A percentile compares a stretch with the other conserved stretches of the same genome.
These are phyloP conservation scores for Penicillium concentricum DNA, from an alignment of 2,329 filamentous ascomycete species.

Conservation along the genomic window DNA sequence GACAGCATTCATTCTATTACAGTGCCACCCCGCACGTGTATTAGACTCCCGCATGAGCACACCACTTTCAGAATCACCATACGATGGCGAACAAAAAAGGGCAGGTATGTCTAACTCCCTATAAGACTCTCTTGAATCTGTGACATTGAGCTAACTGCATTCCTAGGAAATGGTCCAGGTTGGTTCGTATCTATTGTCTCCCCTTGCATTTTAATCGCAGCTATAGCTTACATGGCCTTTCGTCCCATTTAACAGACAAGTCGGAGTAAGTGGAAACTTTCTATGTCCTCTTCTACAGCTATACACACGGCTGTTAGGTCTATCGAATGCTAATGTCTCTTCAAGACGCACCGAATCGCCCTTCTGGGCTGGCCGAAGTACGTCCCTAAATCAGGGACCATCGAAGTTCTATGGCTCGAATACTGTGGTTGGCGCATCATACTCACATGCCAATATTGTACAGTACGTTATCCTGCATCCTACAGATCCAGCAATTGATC, in stretches of 20 bases:
- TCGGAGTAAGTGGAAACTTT: constrained; percentile 21
- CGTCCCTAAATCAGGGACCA: constrained; percentile 55
- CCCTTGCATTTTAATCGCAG: constrained; percentile 29
- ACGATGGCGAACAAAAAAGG: constrained; percentile 54
- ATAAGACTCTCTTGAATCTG: background rate
- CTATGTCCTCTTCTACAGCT: background rate
- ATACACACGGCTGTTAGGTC: background rate
- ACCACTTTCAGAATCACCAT: constrained; percentile 12
- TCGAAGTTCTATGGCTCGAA: constrained; percentile 61
- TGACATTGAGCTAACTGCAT: constrained; percentile 13
- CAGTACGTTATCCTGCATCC: constrained; percentile 59
- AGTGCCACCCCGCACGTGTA: constrained; percentile 22
- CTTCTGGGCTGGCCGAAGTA: constrained; percentile 71
- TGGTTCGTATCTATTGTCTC: constrained; percentile 64
- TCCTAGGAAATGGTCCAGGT: constrained; percentile 99
- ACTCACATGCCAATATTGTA: constrained; percentile 93
- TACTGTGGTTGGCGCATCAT: constrained; percentile 87
- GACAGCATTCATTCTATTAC: constrained; percentile 7
- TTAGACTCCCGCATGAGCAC: constrained; percentile 18
- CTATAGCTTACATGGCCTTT: constrained; percentile 24
- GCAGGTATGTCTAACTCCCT: constrained; percentile 56
- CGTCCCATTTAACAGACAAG: constrained; percentile 15
- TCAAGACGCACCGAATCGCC: constrained; percentile 73
- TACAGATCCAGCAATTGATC: constrained; percentile 55
- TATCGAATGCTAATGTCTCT: constrained; percentile 14